Evolutionary conservation across 208 protist species (phyloP).

Genomic region (Trypanosomatidae sp.): DNA sequence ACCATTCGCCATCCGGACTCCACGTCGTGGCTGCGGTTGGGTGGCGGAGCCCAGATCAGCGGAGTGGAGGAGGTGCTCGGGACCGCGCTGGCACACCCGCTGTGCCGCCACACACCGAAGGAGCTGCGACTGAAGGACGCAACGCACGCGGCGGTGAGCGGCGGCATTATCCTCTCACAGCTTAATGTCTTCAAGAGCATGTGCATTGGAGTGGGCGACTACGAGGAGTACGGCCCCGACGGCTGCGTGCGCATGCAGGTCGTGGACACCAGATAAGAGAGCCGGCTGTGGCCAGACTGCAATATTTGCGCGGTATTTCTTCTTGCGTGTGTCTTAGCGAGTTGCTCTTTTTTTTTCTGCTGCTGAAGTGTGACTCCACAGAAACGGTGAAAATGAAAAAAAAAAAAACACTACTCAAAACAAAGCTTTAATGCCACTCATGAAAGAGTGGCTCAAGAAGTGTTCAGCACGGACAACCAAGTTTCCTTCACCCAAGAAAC

Average conservation of each 20-base stretch:
- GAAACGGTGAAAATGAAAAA: too few species aligned
- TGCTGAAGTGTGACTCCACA: too few species aligned
- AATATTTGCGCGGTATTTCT: too few species aligned
- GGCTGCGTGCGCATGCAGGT: constrained; percentile 60
- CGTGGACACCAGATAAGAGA: too few species aligned
- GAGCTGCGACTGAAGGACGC: constrained; percentile 40
- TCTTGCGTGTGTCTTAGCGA: too few species aligned
- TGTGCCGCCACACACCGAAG: constrained; percentile 17
- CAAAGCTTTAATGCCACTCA: too few species aligned
- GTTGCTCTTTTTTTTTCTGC: not conserved
- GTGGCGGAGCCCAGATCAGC: constrained; percentile 25
- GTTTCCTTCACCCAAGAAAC: too few species aligned
- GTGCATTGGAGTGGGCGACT: constrained; percentile 54
- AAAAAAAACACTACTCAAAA: too few species aligned
- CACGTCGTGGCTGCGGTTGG: constrained; percentile 46
- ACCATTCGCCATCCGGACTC: constrained; percentile 16
- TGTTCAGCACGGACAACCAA: too few species aligned
- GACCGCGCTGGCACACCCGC: constrained; percentile 22
- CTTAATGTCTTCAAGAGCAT: constrained; percentile 81
- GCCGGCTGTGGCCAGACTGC: too few species aligned
- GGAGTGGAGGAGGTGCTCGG: constrained; percentile 27
- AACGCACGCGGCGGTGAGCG: constrained; percentile 47
- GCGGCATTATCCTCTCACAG: constrained; percentile 68
- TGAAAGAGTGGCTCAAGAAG: too few species aligned
- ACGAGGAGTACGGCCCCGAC: constrained; percentile 77